Conservation (phyloP, 306 rosid species). For the Hippophae rhamnoides region DNA sequence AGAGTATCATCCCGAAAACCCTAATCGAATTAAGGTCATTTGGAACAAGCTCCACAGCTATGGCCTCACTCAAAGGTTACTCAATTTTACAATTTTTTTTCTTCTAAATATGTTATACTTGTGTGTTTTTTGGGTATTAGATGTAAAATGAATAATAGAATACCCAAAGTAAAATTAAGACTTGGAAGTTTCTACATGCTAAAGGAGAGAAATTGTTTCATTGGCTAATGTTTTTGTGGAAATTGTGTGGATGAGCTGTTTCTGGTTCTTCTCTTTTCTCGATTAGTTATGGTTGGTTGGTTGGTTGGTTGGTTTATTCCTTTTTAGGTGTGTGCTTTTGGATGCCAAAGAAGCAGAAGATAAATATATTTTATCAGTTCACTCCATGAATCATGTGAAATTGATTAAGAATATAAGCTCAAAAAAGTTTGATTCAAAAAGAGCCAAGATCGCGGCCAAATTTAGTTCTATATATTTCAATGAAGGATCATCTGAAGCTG, state of each 20-base stretch:
- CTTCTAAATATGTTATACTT: neutral
- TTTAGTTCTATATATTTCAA: constrained; percentile 68
- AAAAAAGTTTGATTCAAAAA: constrained; percentile 32
- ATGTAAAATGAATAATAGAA: neutral
- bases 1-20: constrained; percentile 70
- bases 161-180: neutral
- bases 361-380: constrained; percentile 42
- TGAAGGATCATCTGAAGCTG: constrained; percentile 76
- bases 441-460: constrained; percentile 34
- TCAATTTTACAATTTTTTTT: neutral
- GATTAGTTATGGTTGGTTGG: neutral
- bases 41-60: constrained; percentile 59
- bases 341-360: constrained; percentile 71
- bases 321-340: constrained; percentile 71
- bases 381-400: constrained; percentile 49
- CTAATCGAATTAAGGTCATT: constrained; percentile 54
- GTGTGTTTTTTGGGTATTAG: neutral
- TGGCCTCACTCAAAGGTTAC: constrained; percentile 49
- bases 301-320: constrained; percentile 6
- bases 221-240: too few relatives aligned
- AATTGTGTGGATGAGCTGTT: neutral
- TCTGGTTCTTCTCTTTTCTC: neutral
- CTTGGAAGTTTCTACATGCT: too few relatives aligned
- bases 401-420: constrained; percentile 66
- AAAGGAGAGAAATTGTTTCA: too few relatives aligned